Conservation (phyloP, 495 filamentous ascomycete species). For the Aspergillus taichungensis region DNA sequence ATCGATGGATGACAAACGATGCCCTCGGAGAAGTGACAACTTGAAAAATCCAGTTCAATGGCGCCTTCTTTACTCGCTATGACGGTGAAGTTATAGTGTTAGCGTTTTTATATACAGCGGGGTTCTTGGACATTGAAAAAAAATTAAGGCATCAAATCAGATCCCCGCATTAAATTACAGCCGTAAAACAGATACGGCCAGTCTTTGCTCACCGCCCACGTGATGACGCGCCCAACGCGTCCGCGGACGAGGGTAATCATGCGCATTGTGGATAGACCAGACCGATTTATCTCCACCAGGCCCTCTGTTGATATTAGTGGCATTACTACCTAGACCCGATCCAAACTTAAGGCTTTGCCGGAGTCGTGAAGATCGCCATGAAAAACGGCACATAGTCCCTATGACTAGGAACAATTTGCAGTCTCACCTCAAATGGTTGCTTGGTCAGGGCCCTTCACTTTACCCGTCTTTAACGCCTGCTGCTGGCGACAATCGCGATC, state of each 20-base stretch:
- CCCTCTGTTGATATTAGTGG: too few relatives aligned
- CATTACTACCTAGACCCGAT: too few relatives aligned
- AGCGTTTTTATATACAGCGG: slow-evolving; percentile 1
- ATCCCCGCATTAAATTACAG: neutral
- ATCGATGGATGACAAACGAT: neutral
- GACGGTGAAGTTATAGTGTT: neutral
- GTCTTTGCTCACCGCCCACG: slow-evolving; percentile 13
- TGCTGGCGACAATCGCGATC: slow-evolving; percentile 13
- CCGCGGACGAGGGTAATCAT: neutral
- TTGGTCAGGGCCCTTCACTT: slow-evolving; percentile 31
- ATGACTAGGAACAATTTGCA: slow-evolving; percentile 47
- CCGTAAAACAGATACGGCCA: neutral
- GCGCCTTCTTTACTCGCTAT: neutral
- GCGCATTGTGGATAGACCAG: too few relatives aligned
- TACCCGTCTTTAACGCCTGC: slow-evolving; percentile 26
- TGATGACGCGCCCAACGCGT: slow-evolving; percentile 19
- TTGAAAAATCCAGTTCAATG: neutral
- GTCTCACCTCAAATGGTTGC: slow-evolving; percentile 42
- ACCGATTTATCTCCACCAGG: too few relatives aligned
- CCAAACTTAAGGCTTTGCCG: neutral
- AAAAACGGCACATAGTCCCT: slow-evolving; percentile 21
- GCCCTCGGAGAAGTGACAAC: neutral
- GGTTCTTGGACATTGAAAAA: neutral
- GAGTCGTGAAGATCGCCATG: slow-evolving; percentile 19
- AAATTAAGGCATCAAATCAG: neutral